phyloP scores from a whole-genome alignment of 352 stramenopile species.

The Globisporangium viniferum region DNA sequence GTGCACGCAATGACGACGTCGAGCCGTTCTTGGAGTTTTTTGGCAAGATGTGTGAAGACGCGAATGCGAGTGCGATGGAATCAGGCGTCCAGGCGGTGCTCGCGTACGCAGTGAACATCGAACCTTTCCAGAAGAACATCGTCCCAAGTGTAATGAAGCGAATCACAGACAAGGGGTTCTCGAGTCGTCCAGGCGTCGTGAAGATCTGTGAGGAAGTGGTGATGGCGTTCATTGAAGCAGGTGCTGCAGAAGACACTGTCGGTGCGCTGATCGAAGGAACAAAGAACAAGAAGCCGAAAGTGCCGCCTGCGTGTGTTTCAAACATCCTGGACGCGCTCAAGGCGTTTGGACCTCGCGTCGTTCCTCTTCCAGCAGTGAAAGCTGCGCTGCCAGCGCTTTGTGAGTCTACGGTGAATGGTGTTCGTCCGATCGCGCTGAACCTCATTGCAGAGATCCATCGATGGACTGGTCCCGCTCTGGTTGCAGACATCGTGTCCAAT shows the following conservation, averaged over 20 bases:
- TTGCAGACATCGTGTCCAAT: slow-evolving; percentile 79
- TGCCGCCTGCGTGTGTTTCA: slow-evolving; percentile 66
- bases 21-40: slow-evolving; percentile 58
- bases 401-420: slow-evolving; percentile 80
- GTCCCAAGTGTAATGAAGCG: slow-evolving; percentile 70
- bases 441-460: slow-evolving; percentile 80
- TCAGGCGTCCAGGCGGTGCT: slow-evolving; percentile 68
- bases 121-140: slow-evolving; percentile 70
- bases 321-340: slow-evolving; percentile 71
- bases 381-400: slow-evolving; percentile 60
- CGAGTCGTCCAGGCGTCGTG: slow-evolving; percentile 65
- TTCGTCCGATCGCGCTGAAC: slow-evolving; percentile 73
- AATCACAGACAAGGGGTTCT: slow-evolving; percentile 83
- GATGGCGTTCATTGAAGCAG: slow-evolving; percentile 65
- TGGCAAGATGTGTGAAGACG: slow-evolving; percentile 78
- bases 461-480: slow-evolving; percentile 69
- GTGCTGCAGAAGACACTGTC: slow-evolving; percentile 74
- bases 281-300: slow-evolving; percentile 86
- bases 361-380: slow-evolving; percentile 73
- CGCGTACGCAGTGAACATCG: slow-evolving; percentile 59
- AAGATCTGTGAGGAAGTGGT: slow-evolving; percentile 82
- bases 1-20: slow-evolving; percentile 41
- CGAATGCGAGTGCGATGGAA: slow-evolving; percentile 81
- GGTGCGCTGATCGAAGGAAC: slow-evolving; percentile 74
- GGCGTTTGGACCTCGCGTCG: slow-evolving; percentile 71